A percentile compares a stretch with the other conserved stretches of the same genome.
Evolutionary conservation across 805 yeast species (phyloP).

Genomic region (Candida michaelii): DNA sequence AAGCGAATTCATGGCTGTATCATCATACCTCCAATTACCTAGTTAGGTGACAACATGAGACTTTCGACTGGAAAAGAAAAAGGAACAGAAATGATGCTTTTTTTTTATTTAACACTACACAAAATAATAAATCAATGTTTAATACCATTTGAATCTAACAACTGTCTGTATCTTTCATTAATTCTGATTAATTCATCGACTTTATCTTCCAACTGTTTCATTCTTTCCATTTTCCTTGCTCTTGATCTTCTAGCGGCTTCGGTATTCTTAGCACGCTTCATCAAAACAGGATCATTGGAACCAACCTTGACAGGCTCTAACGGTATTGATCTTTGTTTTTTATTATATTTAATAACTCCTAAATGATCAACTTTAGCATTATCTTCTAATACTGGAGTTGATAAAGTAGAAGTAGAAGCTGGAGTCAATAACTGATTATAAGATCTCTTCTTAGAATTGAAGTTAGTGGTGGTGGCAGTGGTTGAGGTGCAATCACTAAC

Average conservation of each 20-base stretch:
- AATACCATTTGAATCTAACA: constrained; percentile 36
- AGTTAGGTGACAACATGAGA: too few relatives aligned
- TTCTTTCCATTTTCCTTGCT: constrained; percentile 88
- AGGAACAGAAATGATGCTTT: not conserved
- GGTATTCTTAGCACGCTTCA: constrained; percentile 95
- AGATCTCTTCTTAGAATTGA: constrained; percentile 12
- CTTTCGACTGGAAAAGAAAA: not conserved
- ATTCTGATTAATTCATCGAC: constrained; percentile 63
- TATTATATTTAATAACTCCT: constrained; percentile 73
- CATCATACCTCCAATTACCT: too few relatives aligned
- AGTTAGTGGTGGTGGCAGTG: constrained; percentile 4
- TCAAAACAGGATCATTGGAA: constrained; percentile 63
- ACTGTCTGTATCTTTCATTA: constrained; percentile 56
- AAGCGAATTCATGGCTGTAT: too few relatives aligned
- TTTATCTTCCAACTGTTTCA: constrained; percentile 75
- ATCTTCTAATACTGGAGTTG: constrained; percentile 33
- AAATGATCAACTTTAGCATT: constrained; percentile 52
- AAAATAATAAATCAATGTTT: constrained; percentile 9
- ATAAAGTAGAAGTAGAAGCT: constrained; percentile 27
- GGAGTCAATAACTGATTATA: constrained; percentile 30
- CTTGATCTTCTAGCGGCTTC: constrained; percentile 96
- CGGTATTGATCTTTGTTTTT: constrained; percentile 74
- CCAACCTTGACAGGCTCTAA: constrained; percentile 64
- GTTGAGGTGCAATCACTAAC: constrained; percentile 3
- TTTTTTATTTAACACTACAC: constrained; percentile 3